Conservation (phyloP, 2,329 filamentous ascomycete species). For the Colletotrichum sp. region DNA sequence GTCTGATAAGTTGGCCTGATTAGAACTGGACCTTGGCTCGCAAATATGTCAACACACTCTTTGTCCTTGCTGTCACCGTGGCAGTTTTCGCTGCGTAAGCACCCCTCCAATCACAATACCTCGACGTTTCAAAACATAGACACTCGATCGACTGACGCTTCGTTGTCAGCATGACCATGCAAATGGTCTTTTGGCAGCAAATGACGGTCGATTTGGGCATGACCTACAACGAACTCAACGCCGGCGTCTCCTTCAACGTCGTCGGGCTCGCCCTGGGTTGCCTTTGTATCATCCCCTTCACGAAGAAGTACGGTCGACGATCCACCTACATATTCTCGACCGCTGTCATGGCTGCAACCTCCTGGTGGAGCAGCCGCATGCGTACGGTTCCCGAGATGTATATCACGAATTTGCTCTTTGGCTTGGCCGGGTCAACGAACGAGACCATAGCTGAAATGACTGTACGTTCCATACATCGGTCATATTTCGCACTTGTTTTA, state of each 20-base stretch:
- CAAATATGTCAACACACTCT: background rate
- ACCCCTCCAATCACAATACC: background rate
- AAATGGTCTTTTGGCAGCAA: background rate
- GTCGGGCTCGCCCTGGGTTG: slow-evolving; percentile 25
- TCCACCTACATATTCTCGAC: slow-evolving; percentile 27
- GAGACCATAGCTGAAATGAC: slow-evolving; percentile 44
- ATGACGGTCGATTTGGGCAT: slow-evolving; percentile 28
- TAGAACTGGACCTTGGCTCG: background rate
- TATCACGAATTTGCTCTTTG: slow-evolving; percentile 30
- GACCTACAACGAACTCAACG: slow-evolving; percentile 8
- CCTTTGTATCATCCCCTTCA: slow-evolving; percentile 26
- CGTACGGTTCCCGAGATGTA: slow-evolving; percentile 26
- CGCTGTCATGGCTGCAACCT: slow-evolving; percentile 24
- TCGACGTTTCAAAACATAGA: background rate
- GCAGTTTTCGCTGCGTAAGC: background rate
- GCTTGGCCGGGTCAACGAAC: slow-evolving; percentile 42
- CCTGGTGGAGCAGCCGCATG: slow-evolving; percentile 29
- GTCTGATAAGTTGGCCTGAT: background rate
- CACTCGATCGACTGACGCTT: background rate
- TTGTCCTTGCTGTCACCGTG: background rate
- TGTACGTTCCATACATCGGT: slow-evolving; percentile 17
- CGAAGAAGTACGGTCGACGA: slow-evolving; percentile 27
- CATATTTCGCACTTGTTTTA: rapidly evolving
- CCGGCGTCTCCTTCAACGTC: slow-evolving; percentile 10
- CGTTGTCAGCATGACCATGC: background rate